These are phyloP conservation scores for Tulasnella sp. DNA, from an alignment of 768 basidiomycete species.

Conservation along the genomic window DNA sequence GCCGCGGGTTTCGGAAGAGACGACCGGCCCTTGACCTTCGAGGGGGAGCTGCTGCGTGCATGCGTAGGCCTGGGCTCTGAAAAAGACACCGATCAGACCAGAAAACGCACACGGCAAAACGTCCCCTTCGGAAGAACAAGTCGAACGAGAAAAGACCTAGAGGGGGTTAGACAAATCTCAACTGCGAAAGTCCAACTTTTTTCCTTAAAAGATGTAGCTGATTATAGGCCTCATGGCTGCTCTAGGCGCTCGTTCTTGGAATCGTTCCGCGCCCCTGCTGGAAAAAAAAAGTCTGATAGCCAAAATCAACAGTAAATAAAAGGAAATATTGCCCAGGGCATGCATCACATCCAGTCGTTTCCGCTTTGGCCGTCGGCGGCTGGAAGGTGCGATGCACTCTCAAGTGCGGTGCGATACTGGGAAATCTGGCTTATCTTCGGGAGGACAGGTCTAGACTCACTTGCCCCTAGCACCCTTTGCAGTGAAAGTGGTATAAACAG, in stretches of 20 bases:
- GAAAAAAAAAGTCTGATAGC: background rate
- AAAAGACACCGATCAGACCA: background rate
- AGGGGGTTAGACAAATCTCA: background rate
- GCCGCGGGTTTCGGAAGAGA: background rate
- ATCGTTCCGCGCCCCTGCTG: background rate
- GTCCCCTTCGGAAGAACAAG: background rate
- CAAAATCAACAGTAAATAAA: background rate
- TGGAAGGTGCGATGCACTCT: background rate
- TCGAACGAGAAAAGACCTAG: background rate
- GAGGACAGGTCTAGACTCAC: background rate
- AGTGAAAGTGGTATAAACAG: background rate
- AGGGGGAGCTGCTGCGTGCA: background rate
- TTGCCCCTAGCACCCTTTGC: background rate
- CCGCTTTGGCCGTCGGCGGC: background rate
- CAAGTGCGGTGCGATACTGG: slow-evolving; percentile 6
- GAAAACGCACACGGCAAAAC: background rate
- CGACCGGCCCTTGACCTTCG: background rate
- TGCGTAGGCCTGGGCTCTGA: background rate
- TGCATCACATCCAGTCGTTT: slow-evolving; percentile 3
- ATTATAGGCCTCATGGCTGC: background rate
- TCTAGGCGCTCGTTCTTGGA: background rate
- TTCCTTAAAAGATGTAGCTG: background rate
- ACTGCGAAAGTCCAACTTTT: background rate
- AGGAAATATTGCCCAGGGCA: slow-evolving; percentile 2
- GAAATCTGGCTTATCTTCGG: slow-evolving; percentile 1